These are phyloP conservation scores for Umbelopsis sp. DNA, from an alignment of 192 early-diverging fungal species.

Conservation along the genomic window DNA sequence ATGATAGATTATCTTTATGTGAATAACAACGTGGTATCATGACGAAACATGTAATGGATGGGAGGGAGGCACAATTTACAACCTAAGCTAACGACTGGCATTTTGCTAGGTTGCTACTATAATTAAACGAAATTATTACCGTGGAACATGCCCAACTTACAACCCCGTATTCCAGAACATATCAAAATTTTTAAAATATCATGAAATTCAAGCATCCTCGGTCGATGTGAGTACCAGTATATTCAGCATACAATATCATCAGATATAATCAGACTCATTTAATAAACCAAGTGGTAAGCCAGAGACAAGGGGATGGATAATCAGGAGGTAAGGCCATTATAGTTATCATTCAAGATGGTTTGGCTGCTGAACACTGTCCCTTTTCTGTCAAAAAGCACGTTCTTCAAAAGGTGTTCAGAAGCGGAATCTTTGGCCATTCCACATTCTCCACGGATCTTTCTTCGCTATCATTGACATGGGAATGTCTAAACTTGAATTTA, in stretches of 20 bases:
- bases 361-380: slow-evolving; percentile 16
- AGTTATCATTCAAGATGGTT: background rate
- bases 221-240: no score
- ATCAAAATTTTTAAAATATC: no score
- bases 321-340: background rate
- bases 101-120: background rate
- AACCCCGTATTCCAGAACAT: background rate
- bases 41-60: no score
- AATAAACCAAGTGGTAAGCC: background rate
- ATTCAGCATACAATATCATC: background rate
- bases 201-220: no score
- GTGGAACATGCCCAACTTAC: background rate
- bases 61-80: background rate
- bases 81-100: background rate
- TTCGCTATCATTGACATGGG: background rate
- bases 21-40: no score
- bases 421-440: background rate
- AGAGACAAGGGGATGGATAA: background rate
- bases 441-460: background rate
- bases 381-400: slow-evolving; percentile 15
- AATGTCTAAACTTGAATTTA: background rate
- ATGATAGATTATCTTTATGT: no score
- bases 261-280: background rate
- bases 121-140: background rate
- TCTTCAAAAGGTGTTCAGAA: background rate